phyloP scores from a whole-genome alignment of 345 rosid genomes.

The Corchorus olitorius region DNA sequence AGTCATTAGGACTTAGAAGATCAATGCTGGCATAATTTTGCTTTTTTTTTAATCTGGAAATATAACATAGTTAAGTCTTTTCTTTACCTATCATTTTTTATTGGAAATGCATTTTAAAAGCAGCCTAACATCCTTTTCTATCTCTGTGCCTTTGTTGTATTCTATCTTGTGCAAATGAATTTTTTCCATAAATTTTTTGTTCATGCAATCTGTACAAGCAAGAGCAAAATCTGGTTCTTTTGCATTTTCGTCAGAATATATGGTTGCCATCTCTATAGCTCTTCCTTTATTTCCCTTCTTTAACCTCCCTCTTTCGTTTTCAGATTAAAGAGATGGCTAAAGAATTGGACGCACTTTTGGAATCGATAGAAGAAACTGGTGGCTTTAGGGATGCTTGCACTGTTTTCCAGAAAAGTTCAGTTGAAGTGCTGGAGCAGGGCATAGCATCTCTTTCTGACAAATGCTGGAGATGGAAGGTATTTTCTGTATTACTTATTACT shows the following conservation, averaged over 20 bases:
- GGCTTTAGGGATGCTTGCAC: constrained; percentile 87
- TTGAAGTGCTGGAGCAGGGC: constrained; percentile 75
- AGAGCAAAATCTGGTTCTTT: constrained; percentile 5
- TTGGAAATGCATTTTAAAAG: constrained; percentile 6
- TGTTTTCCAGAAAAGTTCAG: constrained; percentile 49
- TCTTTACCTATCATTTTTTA: neutral
- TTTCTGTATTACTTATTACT: constrained; percentile 15
- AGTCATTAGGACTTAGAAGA: neutral
- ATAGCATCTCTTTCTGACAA: constrained; percentile 56
- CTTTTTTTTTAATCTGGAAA: neutral
- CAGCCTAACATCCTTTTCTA: neutral
- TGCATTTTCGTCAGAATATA: neutral
- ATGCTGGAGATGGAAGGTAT: constrained; percentile 73
- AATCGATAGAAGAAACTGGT: constrained; percentile 71
- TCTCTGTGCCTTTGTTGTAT: neutral
- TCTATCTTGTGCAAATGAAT: neutral
- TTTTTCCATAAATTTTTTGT: neutral
- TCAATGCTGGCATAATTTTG: neutral
- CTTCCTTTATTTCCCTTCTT: neutral
- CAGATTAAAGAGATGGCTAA: constrained; percentile 83
- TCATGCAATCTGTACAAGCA: neutral
- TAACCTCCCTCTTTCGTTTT: constrained; percentile 12
- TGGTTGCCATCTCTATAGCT: constrained; percentile 3
- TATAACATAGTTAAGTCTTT: neutral
- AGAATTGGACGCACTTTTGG: constrained; percentile 76